phyloP scores from a whole-genome alignment of 2,329 filamentous ascomycete genomes.

The Chaetomium olivaceum region DNA sequence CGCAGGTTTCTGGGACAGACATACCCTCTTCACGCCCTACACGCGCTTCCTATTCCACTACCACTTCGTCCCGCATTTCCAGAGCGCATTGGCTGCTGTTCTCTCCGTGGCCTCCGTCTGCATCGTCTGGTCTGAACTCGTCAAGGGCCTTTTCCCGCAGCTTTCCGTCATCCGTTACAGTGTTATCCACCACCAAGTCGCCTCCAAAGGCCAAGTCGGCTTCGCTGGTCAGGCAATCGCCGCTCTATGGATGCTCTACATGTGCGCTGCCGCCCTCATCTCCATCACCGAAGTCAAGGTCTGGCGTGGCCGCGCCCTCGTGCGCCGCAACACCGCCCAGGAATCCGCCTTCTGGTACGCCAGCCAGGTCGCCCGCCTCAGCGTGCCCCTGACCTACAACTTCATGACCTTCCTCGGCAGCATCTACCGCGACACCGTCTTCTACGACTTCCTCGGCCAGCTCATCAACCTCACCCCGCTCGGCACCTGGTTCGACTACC shows the following conservation, averaged over 20 bases:
- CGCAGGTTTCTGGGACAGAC: conserved; percentile 54
- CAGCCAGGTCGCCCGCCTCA: conserved; percentile 86
- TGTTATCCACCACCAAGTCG: conserved; percentile 73
- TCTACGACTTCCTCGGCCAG: conserved; percentile 82
- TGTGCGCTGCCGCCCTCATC: conserved; percentile 85
- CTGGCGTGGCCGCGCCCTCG: conserved; percentile 93
- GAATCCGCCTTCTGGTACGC: conserved; percentile 97
- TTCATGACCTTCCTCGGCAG: conserved; percentile 86
- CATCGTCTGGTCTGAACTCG: conserved; percentile 90
- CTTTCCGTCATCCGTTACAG: conserved; percentile 69
- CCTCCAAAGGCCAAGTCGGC: conserved; percentile 72
- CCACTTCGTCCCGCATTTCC: conserved; percentile 68
- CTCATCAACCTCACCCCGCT: conserved; percentile 81
- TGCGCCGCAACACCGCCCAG: conserved; percentile 85
- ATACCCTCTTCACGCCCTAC: conserved; percentile 72
- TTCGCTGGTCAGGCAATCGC: conserved; percentile 85
- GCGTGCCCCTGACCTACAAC: conserved; percentile 91
- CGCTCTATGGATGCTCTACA: conserved; percentile 89
- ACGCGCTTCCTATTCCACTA: conserved; percentile 78
- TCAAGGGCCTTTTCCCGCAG: conserved; percentile 77
- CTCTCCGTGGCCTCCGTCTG: conserved; percentile 74
- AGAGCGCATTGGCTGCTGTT: conserved; percentile 64
- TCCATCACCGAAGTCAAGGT: conserved; percentile 92
- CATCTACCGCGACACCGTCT: conserved; percentile 76
- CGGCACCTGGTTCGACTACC: conserved; percentile 79